Percentiles rank a stretch among this genome's conserved stretches.
Conservation (phyloP, 2,329 filamentous ascomycete species). For the Xylariaceae sp. region DNA sequence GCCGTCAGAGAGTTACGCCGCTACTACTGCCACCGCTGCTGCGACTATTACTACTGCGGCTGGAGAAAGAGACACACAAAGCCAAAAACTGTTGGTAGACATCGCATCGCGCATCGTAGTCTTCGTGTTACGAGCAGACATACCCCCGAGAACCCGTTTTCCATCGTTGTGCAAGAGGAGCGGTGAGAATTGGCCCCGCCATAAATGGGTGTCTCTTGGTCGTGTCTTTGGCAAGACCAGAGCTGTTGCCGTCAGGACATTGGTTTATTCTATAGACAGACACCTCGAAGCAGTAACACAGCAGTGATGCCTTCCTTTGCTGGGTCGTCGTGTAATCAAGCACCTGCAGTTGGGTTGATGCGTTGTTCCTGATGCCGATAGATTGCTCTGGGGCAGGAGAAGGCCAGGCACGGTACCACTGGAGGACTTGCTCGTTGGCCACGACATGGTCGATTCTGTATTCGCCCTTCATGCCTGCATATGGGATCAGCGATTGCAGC, state of each 20-base stretch:
- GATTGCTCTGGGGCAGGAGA: not conserved
- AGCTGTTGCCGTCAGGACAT: too few species aligned
- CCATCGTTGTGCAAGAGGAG: slow-evolving; percentile 5
- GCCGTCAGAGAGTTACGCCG: slow-evolving; percentile 4
- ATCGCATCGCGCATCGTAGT: slow-evolving; percentile 1
- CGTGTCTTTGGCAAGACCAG: too few species aligned
- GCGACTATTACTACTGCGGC: too few species aligned
- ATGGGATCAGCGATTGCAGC: too few species aligned
- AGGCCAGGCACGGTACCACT: slow-evolving; percentile 8
- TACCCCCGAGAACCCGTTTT: not conserved
- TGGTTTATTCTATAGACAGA: too few species aligned
- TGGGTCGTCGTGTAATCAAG: too few species aligned
- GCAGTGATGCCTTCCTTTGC: not conserved
- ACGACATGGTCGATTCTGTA: not conserved
- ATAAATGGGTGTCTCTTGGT: too few species aligned
- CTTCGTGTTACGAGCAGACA: not conserved
- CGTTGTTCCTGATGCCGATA: not conserved
- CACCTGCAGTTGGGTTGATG: not conserved
- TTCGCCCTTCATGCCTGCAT: not conserved
- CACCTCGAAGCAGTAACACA: too few species aligned
- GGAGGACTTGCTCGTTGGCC: slow-evolving; percentile 1
- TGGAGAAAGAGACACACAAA: too few species aligned
- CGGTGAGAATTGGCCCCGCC: slow-evolving; percentile 3
- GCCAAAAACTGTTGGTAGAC: not conserved
- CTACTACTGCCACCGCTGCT: not conserved